Conservation (phyloP, 768 basidiomycete species). For the Suillus clintonianus region DNA sequence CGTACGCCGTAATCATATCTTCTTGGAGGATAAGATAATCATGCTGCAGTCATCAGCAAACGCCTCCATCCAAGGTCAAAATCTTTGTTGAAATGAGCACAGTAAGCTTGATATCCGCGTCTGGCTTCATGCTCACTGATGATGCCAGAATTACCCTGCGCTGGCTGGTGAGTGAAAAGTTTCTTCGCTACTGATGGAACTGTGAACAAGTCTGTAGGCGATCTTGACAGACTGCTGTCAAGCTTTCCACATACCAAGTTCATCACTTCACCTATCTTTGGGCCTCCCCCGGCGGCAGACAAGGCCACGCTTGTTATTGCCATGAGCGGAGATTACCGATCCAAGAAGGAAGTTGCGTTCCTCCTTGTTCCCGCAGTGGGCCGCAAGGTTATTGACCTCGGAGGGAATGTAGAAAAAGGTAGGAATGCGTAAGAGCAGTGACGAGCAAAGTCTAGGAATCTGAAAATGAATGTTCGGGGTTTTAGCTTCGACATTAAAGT, state of each 20-base stretch:
- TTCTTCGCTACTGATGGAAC: neutral
- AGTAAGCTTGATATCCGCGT: conserved; percentile 41
- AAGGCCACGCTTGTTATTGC: conserved; percentile 66
- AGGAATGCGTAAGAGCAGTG: neutral
- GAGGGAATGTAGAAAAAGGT: conserved; percentile 86
- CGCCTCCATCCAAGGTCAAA: conserved; percentile 51
- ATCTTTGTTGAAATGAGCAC: conserved; percentile 89
- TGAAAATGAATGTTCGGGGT: neutral
- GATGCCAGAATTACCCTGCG: conserved; percentile 53
- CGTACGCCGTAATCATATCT: conserved; percentile 36
- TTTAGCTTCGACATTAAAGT: conserved; percentile 69
- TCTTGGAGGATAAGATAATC: neutral
- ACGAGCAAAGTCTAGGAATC: neutral
- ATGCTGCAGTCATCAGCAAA: conserved; percentile 31
- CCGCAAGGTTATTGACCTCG: conserved; percentile 77
- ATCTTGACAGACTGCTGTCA: conserved; percentile 70
- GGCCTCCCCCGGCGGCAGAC: conserved; percentile 66
- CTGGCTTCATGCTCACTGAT: conserved; percentile 8
- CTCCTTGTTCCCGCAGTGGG: conserved; percentile 81
- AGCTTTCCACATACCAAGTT: conserved; percentile 59
- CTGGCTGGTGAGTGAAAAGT: conserved; percentile 41
- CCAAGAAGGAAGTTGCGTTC: conserved; percentile 79
- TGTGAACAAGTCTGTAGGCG: conserved; percentile 40
- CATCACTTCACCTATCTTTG: conserved; percentile 79
- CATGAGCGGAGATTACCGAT: conserved; percentile 80